These are phyloP conservation scores for Fusarium circinatum DNA, from an alignment of 2,329 filamentous ascomycete species.

Conservation along the genomic window DNA sequence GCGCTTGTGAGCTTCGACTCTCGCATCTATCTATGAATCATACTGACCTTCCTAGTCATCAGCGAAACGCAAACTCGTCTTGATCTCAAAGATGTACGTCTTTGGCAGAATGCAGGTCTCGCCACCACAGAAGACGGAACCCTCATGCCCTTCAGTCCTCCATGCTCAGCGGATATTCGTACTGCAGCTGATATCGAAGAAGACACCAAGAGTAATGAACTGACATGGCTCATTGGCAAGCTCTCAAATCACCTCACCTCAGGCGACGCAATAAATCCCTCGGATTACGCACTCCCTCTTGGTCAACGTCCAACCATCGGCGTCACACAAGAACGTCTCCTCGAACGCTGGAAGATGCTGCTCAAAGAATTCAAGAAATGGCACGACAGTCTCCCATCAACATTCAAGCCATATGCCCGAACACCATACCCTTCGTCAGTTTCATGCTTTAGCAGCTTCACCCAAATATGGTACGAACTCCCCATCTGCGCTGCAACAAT, in stretches of 20 bases:
- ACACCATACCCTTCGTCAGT: not conserved
- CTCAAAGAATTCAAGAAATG: conserved; percentile 30
- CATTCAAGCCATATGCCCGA: conserved; percentile 28
- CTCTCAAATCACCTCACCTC: conserved; percentile 72
- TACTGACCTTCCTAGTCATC: conserved; percentile 13
- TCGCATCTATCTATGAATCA: not conserved
- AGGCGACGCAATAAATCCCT: conserved; percentile 58
- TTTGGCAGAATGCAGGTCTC: conserved; percentile 73
- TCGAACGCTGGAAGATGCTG: conserved; percentile 34
- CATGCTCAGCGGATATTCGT: conserved; percentile 52
- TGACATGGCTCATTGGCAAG: conserved; percentile 74
- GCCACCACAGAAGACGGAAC: conserved; percentile 50
- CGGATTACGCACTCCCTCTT: conserved; percentile 41
- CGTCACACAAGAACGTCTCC: conserved; percentile 34
- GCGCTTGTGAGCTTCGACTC: conserved; percentile 16
- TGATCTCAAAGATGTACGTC: conserved; percentile 69
- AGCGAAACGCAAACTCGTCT: conserved; percentile 42
- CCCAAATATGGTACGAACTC: conserved; percentile 70
- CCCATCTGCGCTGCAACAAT: conserved; percentile 73
- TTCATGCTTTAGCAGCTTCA: conserved; percentile 46
- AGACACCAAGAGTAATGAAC: conserved; percentile 70
- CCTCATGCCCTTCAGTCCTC: conserved; percentile 47
- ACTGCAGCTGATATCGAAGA: conserved; percentile 65
- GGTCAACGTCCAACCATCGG: conserved; percentile 30
- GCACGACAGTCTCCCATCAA: conserved; percentile 25